Base-by-base conservation (phyloP, 1,284 basidiomycete species). In the Earliella scabrosa region DNA sequence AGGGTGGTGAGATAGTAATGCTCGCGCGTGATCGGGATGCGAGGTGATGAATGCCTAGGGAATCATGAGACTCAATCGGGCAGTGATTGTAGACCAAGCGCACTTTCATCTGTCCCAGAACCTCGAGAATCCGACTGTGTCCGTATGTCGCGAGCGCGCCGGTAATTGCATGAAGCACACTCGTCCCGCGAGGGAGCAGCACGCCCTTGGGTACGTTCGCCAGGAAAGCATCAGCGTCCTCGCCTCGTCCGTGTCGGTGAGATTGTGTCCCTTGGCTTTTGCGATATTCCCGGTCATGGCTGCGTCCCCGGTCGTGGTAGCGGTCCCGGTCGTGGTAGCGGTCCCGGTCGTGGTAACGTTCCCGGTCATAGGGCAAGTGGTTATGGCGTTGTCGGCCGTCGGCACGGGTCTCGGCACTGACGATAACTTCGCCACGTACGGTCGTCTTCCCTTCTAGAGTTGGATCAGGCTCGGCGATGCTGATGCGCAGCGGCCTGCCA, bases 71-170 rank as follows among this genome's bases (percentile, higher is more conserved):
- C 11, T 9, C 21, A 18, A 71, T 23, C 10, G 3, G 10, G 13
- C 11, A 13, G 39, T 24, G 2, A n/a, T n/a, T 7, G n/a, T 23
- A 18, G 5, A 26, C 11, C 6, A 13, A 59, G n/a, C 81, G 66
- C 69, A 95, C 95, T 87, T 98, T 98, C 92, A 98, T 97, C 73
- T 98, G 94, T 27, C 90, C 90, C 65, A 99, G 79, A n/a, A 98
- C 92, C 74, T 99, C 97, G 73, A 97, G 87, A 60, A 98, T 80
- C 70, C 98, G 92, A 45, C 80, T 82, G 0, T 93, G 93, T 52
- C 87, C 85, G 76, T 97, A 91, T 11, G 80, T 86, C 26, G 92
- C 95, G 35, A 99, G 81, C 9, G 90, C 92, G 66, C 93, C 86
- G 67, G 86, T 94, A 68, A 99, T 98, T 44, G 83, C 82, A 72